phyloP scores from a whole-genome alignment of 164 flowering plant species.

The Aristolochia contorta region DNA sequence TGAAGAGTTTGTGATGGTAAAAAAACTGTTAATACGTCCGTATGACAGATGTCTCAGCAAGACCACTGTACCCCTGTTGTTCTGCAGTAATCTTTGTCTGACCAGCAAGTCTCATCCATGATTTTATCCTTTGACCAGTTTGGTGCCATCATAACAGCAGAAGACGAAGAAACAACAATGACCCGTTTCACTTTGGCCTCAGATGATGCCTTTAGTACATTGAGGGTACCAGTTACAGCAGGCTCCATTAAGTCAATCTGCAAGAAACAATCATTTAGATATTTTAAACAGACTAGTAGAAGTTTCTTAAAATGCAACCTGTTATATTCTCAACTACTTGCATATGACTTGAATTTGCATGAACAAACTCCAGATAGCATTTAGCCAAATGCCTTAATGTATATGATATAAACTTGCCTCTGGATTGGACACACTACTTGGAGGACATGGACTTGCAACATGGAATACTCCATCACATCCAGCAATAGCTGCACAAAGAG shows the following conservation, averaged over 20 bases:
- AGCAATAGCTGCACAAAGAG: constrained; percentile 30
- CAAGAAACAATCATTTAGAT: not conserved
- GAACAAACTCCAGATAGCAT: too few species aligned
- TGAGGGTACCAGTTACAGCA: constrained; percentile 46
- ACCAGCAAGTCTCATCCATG: constrained; percentile 55
- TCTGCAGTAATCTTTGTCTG: constrained; percentile 42
- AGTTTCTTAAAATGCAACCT: too few species aligned
- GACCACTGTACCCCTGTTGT: constrained; percentile 25
- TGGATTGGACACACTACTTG: constrained; percentile 27
- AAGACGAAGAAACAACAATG: constrained; percentile 39
- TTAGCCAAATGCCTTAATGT: too few species aligned
- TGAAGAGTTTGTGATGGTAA: too few species aligned
- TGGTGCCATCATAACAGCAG: constrained; percentile 40
- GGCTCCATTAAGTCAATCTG: constrained; percentile 48
- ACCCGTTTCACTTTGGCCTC: constrained; percentile 38
- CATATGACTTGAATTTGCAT: too few species aligned
- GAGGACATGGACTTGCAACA: constrained; percentile 49
- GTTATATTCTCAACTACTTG: too few species aligned
- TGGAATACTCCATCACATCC: constrained; percentile 59
- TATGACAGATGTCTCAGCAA: not conserved
- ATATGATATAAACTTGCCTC: constrained; percentile 22
- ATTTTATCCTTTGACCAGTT: constrained; percentile 37
- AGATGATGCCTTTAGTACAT: constrained; percentile 49
- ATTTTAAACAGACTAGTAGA: not conserved
- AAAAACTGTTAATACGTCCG: not conserved